Conservation (phyloP, 768 basidiomycete species). For the Collybia mongolica region DNA sequence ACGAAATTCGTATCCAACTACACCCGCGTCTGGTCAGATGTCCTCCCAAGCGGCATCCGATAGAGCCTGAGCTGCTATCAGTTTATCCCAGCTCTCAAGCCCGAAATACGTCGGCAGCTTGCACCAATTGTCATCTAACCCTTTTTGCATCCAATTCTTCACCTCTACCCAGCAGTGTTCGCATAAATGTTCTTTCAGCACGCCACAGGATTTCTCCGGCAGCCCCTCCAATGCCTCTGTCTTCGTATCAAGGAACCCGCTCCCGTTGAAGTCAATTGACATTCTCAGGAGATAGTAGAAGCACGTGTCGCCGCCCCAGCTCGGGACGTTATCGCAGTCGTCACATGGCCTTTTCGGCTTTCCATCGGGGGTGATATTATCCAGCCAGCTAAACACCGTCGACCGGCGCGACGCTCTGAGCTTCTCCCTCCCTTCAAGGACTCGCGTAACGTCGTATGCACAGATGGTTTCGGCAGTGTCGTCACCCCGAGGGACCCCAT, state of each 20-base stretch:
- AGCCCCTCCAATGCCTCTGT: conserved; percentile 13
- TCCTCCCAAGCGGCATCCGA: conserved; percentile 7
- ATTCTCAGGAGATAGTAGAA: conserved; percentile 6
- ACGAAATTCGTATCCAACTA: not conserved
- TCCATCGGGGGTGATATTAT: conserved; percentile 9
- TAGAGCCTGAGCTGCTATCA: conserved; percentile 3
- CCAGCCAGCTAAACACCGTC: conserved; percentile 13
- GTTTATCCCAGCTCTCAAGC: conserved; percentile 3
- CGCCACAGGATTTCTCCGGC: not conserved
- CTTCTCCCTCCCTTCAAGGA: conserved; percentile 15
- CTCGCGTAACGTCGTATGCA: conserved; percentile 3
- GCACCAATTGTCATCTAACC: conserved; percentile 10
- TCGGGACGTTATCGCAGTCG: conserved; percentile 2
- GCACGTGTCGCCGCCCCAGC: conserved; percentile 6
- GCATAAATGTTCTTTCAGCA: conserved; percentile 13
- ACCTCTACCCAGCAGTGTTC: conserved; percentile 8
- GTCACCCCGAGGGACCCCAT: conserved; percentile 13
- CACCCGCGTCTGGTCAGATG: not conserved
- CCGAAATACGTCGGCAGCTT: conserved; percentile 8
- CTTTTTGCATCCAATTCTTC: not conserved
- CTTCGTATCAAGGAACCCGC: conserved; percentile 10
- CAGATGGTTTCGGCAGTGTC: conserved; percentile 5
- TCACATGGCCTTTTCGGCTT: not conserved
- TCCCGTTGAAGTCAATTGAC: conserved; percentile 5
- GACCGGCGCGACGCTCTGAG: conserved; percentile 15